These are phyloP conservation scores for Skeletonema marinoi DNA, from an alignment of 108 stramenopile species.

Conservation along the genomic window DNA sequence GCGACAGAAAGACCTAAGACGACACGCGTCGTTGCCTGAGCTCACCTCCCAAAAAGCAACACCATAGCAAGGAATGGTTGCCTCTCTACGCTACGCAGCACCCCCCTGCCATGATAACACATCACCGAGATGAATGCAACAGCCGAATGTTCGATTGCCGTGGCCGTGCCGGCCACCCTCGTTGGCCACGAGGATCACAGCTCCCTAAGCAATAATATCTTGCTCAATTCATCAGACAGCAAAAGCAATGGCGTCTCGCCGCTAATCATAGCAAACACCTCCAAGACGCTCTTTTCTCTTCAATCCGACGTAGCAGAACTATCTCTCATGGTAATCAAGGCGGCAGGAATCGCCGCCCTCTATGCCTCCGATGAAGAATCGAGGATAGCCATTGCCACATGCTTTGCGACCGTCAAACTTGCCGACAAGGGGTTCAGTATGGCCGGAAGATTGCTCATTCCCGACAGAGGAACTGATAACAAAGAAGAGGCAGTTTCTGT, in stretches of 20 bases:
- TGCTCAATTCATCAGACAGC: not conserved
- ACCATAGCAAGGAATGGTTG: too few relatives aligned
- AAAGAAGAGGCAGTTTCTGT: not conserved
- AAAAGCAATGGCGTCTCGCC: not conserved
- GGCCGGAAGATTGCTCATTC: not conserved
- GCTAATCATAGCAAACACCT: not conserved
- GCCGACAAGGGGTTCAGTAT: not conserved
- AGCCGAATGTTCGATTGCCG: not conserved
- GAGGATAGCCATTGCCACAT: not conserved
- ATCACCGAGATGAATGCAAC: not conserved
- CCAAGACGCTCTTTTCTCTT: not conserved
- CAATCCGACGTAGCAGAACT: not conserved
- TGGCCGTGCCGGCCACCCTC: not conserved
- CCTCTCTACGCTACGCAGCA: too few relatives aligned
- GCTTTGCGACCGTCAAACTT: not conserved
- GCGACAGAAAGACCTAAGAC: too few relatives aligned
- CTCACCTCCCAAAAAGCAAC: too few relatives aligned
- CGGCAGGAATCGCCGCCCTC: not conserved
- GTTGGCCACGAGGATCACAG: not conserved
- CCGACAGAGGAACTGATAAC: not conserved
- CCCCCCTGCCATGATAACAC: too few relatives aligned
- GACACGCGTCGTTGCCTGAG: too few relatives aligned
- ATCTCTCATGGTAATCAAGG: not conserved
- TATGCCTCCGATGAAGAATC: not conserved
- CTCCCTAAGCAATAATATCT: not conserved